Evolutionary conservation across 257 asterid species (phyloP).

Genomic region (Capsicum chinense): DNA sequence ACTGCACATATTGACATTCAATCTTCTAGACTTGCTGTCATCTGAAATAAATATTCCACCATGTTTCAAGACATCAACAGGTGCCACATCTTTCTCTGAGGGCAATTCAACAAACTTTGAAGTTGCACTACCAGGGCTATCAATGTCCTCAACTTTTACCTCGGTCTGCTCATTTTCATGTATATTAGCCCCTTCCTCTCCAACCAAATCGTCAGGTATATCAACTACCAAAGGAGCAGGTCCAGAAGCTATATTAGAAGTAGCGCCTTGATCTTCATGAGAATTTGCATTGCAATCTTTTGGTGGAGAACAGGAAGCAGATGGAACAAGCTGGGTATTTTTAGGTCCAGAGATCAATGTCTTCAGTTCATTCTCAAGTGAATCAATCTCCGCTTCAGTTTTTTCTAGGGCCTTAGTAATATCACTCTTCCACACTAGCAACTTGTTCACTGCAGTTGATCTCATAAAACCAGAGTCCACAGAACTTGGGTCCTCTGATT

Average conservation of each 20-base stretch:
- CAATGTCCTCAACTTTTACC: slow-evolving; percentile 62
- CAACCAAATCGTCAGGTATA: slow-evolving; percentile 42
- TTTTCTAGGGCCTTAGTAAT: slow-evolving; percentile 73
- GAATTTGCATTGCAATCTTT: slow-evolving; percentile 47
- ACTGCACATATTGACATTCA: slow-evolving; percentile 38
- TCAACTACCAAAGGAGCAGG: slow-evolving; percentile 51
- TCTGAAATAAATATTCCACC: slow-evolving; percentile 38
- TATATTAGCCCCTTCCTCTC: slow-evolving; percentile 41
- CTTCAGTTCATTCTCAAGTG: slow-evolving; percentile 81
- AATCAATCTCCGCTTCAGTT: slow-evolving; percentile 87
- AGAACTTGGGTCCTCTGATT: slow-evolving; percentile 56
- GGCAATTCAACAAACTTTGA: slow-evolving; percentile 63
- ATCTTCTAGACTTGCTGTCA: slow-evolving; percentile 36
- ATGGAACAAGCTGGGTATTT: slow-evolving; percentile 41
- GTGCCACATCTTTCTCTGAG: slow-evolving; percentile 41
- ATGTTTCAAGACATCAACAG: slow-evolving; percentile 38
- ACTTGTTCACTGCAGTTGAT: slow-evolving; percentile 68
- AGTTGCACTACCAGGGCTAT: slow-evolving; percentile 84
- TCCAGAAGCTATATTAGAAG: slow-evolving; percentile 46
- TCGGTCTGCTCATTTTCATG: slow-evolving; percentile 36
- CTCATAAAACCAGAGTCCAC: slow-evolving; percentile 58
- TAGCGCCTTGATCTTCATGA: slow-evolving; percentile 52
- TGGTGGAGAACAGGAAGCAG: slow-evolving; percentile 52
- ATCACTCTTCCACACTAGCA: slow-evolving; percentile 71
- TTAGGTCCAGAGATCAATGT: slow-evolving; percentile 50